A percentile compares a stretch with the other conserved stretches of the same genome.
These are phyloP conservation scores for Cladosporium phlei DNA, from an alignment of 2,329 filamentous ascomycete species.

Conservation along the genomic window DNA sequence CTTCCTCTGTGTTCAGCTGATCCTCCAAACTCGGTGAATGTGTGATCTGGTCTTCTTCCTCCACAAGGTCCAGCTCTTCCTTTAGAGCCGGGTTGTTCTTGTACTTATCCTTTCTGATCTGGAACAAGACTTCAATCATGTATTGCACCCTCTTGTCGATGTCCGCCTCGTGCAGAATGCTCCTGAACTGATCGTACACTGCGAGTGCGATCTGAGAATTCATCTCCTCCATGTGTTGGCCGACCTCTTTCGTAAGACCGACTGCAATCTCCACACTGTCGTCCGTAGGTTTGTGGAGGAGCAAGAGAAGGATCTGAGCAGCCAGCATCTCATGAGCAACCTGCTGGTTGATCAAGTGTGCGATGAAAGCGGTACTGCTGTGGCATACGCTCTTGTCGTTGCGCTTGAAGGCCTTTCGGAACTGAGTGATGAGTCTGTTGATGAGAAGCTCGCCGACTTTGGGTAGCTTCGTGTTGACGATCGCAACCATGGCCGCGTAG, in stretches of 20 bases:
- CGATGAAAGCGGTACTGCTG: slow-evolving; percentile 88
- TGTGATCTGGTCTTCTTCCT: slow-evolving; percentile 97
- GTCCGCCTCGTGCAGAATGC: slow-evolving; percentile 90
- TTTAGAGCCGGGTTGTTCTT: slow-evolving; percentile 88
- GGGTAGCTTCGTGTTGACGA: slow-evolving; percentile 95
- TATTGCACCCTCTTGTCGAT: slow-evolving; percentile 99
- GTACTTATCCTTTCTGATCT: slow-evolving; percentile 92
- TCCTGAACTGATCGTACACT: slow-evolving; percentile 93
- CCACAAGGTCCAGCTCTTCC: slow-evolving; percentile 90
- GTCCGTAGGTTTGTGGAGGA: slow-evolving; percentile 92
- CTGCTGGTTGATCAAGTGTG: slow-evolving; percentile 92
- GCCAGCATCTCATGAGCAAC: slow-evolving; percentile 91
- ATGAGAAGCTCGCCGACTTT: slow-evolving; percentile 89
- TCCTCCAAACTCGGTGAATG: slow-evolving; percentile 79
- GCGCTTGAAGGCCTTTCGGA: slow-evolving; percentile 89
- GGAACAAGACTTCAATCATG: slow-evolving; percentile 97
- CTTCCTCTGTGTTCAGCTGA: slow-evolving; percentile 77
- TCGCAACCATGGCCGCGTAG: slow-evolving; percentile 90
- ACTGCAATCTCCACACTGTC: slow-evolving; percentile 98
- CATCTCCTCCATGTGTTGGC: slow-evolving; percentile 94
- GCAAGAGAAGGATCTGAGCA: slow-evolving; percentile 84
- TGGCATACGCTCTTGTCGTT: slow-evolving; percentile 97
- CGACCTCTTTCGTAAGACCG: slow-evolving; percentile 85
- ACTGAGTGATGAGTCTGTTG: slow-evolving; percentile 80
- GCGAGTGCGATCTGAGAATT: slow-evolving; percentile 78